Conservation (phyloP, 805 yeast genomes). For the Yamadazyma phyllophila region DNA sequence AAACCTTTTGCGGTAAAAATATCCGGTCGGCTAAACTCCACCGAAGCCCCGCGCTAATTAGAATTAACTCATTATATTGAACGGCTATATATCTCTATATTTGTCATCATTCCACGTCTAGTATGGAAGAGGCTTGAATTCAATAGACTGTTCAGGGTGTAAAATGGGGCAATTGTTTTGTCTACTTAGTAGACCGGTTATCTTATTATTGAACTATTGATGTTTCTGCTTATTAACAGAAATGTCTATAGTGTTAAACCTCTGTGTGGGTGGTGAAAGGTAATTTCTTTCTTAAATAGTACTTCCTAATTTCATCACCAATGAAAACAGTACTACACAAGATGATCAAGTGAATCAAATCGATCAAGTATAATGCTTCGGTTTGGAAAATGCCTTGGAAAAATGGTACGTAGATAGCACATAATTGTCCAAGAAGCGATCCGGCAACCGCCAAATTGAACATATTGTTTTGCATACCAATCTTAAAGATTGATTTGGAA, state of each 20-base stretch:
- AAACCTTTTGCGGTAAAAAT: neutral
- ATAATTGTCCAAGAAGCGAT: constrained; percentile 83
- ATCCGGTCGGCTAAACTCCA: neutral
- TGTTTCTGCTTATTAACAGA: too few relatives aligned
- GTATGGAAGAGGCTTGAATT: too few relatives aligned
- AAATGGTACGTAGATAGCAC: constrained; percentile 91
- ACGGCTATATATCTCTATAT: neutral
- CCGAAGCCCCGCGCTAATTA: too few relatives aligned
- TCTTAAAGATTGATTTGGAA: constrained; percentile 74
- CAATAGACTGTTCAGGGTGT: too few relatives aligned
- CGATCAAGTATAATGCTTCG: constrained; percentile 76
- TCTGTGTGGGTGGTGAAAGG: constrained; percentile 11
- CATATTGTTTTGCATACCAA: constrained; percentile 84
- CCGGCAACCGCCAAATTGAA: constrained; percentile 91
- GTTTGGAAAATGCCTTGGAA: constrained; percentile 93
- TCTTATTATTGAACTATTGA: neutral
- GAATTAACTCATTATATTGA: neutral
- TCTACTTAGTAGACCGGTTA: neutral
- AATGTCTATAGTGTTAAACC: neutral
- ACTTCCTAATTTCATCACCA: constrained; percentile 81
- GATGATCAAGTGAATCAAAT: constrained; percentile 57
- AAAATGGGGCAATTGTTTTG: too few relatives aligned
- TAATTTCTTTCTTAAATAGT: constrained; percentile 16
- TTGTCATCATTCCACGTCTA: neutral
- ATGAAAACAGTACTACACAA: constrained; percentile 80